phyloP scores from a whole-genome alignment of 2,329 filamentous ascomycete species.

The Clonostachys solani region DNA sequence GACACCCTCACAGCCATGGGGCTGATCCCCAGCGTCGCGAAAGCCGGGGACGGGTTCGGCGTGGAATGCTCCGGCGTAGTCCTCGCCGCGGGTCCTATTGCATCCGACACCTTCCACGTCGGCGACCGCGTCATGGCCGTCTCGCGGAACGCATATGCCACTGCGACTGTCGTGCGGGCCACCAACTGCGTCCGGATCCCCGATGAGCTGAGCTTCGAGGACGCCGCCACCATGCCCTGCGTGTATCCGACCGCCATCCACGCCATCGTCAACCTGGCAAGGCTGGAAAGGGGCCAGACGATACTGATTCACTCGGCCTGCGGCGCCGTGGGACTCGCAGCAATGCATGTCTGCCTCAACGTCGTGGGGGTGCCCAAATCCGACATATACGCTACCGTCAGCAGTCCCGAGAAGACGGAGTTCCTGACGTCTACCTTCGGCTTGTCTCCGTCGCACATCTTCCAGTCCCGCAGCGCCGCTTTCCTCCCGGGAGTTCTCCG shows the following conservation, averaged over 20 bases:
- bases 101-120: slow-evolving; percentile 2
- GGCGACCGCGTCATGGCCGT: slow-evolving; percentile 12
- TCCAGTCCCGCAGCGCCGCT: slow-evolving; percentile 11
- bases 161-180: background rate
- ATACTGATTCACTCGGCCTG: slow-evolving; percentile 20
- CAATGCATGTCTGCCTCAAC: slow-evolving; percentile 11
- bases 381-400: slow-evolving; percentile 19
- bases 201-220: slow-evolving; percentile 6
- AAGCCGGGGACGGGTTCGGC: slow-evolving; percentile 25
- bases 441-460: slow-evolving; percentile 21
- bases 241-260: slow-evolving; percentile 4
- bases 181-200: background rate
- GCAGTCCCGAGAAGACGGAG: slow-evolving; percentile 16
- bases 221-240: slow-evolving; percentile 15
- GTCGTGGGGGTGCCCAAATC: slow-evolving; percentile 2
- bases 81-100: slow-evolving; percentile 8
- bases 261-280: slow-evolving; percentile 7
- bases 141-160: slow-evolving; percentile 15
- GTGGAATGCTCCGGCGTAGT: slow-evolving; percentile 13
- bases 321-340: slow-evolving; percentile 18
- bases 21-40: slow-evolving; percentile 13
- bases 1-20: slow-evolving; percentile 27
- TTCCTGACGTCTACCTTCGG: slow-evolving; percentile 14
- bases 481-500: slow-evolving; percentile 19
- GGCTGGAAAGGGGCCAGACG: slow-evolving; percentile 21